Conservation (phyloP, 441 rosid genomes). For the Populus hybrid region DNA sequence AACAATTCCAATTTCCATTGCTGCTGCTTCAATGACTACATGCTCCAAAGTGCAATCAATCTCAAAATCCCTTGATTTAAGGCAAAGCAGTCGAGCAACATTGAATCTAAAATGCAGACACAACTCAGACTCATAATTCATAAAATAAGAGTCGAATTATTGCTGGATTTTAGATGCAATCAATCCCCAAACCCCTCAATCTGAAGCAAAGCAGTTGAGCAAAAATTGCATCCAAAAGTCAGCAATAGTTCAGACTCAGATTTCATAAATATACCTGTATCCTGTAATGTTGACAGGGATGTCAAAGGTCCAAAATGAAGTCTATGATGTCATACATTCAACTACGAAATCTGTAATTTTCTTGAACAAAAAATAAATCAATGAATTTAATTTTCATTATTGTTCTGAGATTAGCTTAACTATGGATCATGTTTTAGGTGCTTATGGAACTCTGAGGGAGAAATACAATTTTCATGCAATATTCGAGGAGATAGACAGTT, state of each 20-base stretch:
- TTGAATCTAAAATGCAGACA: background rate
- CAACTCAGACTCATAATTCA: background rate
- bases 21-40: too few relatives aligned
- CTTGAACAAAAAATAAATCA: background rate
- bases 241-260: background rate
- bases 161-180: background rate
- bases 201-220: background rate
- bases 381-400: too few relatives aligned
- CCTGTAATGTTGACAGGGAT: background rate
- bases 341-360: background rate
- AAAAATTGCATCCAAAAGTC: background rate
- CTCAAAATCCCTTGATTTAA: background rate
- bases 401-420: background rate
- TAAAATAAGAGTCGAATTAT: background rate
- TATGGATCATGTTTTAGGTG: background rate
- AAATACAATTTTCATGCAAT: background rate
- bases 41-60: background rate
- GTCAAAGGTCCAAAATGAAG: background rate
- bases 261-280: background rate
- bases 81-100: background rate
- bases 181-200: background rate
- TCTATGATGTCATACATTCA: background rate
- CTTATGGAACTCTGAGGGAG: background rate
- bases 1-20: too few relatives aligned
- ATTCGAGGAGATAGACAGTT: background rate